Base-by-base conservation (phyloP, 106 monocot genomes). In the Amphibolis antarctica region DNA sequence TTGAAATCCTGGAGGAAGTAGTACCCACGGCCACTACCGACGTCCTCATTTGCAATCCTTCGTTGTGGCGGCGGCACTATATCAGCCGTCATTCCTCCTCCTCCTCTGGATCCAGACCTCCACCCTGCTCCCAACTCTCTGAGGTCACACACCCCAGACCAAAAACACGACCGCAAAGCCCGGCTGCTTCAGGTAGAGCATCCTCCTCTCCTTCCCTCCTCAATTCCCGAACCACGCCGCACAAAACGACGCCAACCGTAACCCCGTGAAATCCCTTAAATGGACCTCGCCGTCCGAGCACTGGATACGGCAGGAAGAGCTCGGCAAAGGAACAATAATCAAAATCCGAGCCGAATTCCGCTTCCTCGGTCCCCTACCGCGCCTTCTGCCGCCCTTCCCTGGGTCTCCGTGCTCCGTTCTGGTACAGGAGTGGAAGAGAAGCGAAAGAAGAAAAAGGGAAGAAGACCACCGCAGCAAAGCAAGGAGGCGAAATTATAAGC, bases 1-100 rank as follows among this genome's bases (percentile, higher is more conserved):
- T 68, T 72, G 48, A 89, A 89, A 26, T 75, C 82, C 72, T 82
- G 77, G 22, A 89, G 82, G 57, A 66, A 82, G 66, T n/a, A n/a
- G n/a, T n/a, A n/a, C n/a, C n/a, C n/a, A n/a, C 70, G 54, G 6
- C 23, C 60, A 6, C 45, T 59, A 28, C 51, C 54, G 23, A 42
- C n/a, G 12, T 52, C 77, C 59, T 67, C 44, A 25, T 20, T 22
- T 11, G 21, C 20, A n/a, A 45, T 22, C 49, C 64, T 47, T 28
- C 25, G 52, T 15, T n/a, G n/a, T n/a, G 43, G 44, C 44, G 42
- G 21, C 57, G 11, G 68, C 44, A 45, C 46, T 28, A 29, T 11
- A 18, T 20, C 60, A 57, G 55, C 70, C 42, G 63, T 59, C 66
- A 54, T 44, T 28, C 55, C 60, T n/a, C 51, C 48, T 46, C 44